Conservation (phyloP, 345 rosid species). For the Gynandropsis gynandra region DNA sequence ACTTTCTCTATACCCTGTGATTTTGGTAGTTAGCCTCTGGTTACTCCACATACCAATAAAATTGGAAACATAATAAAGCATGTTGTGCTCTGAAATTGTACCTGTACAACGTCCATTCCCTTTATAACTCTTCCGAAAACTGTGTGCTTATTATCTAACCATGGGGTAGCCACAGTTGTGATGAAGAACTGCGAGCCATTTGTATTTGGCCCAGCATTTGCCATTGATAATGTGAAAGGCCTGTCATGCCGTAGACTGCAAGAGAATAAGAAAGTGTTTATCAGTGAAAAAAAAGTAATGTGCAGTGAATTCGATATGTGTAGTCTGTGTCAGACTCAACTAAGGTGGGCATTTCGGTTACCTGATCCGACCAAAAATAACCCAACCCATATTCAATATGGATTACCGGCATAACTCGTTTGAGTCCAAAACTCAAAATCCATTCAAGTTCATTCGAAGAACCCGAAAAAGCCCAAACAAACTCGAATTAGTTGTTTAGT, state of each 20-base stretch:
- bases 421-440: too few relatives aligned
- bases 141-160: slow-evolving; percentile 96
- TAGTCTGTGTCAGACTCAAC: too few relatives aligned
- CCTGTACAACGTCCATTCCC: slow-evolving; percentile 99
- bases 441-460: too few relatives aligned
- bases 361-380: too few relatives aligned
- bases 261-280: background rate
- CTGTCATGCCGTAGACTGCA: slow-evolving; percentile 90
- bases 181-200: slow-evolving; percentile 93
- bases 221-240: slow-evolving; percentile 93
- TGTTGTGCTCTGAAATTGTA: slow-evolving; percentile 20
- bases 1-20: slow-evolving; percentile 85
- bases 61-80: background rate
- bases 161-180: slow-evolving; percentile 95
- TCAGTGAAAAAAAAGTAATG: too few relatives aligned
- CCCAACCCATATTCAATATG: too few relatives aligned
- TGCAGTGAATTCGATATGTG: too few relatives aligned
- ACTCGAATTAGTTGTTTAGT: too few relatives aligned
- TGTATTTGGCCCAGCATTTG: slow-evolving; percentile 86
- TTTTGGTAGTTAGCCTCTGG: slow-evolving; percentile 5
- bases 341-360: too few relatives aligned
- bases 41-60: background rate
- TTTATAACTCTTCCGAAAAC: slow-evolving; percentile 88
- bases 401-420: too few relatives aligned
- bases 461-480: too few relatives aligned